Evolutionary conservation across 768 basidiomycete genomes (phyloP), one percentile per base, ranked within the genome.

Genomic region (Hypholoma fasciculare): DNA sequence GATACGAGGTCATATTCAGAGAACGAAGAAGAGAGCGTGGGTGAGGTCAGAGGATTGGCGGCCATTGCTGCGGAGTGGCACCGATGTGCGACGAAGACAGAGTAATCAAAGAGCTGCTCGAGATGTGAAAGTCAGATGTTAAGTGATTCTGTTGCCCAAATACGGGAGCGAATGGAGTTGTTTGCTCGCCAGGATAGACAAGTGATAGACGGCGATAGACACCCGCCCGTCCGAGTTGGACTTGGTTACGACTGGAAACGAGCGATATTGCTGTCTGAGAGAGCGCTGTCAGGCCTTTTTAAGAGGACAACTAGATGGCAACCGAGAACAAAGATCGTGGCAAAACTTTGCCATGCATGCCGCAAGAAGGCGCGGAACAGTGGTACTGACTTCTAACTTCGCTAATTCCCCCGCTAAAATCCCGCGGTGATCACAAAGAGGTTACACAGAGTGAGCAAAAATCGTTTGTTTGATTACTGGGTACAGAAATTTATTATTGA

Each of bases 1-100:
- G 72, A 73, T 56, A 73, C 59, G 59, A 71, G 63, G 56, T 71
- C 69, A 57, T 70, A 74, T 14, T 72, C 72, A 23, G 68, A 70
- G 8, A 63, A 55, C 12, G 72, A 70, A 38, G 67, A 64, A 27
- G 72, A 73, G 48, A 65, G 60, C 12, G 64, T 26, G 1, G 66
- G 66, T 26, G 67, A 67, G 34, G 54, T 57, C 36, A 57, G 64
- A 62, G 27, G 59, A 49, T n/a, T 60, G 57, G 30, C 57, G 11
- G 48, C 50, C 37, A 37, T 43, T 37, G 57, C 44, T 17, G 57
- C 50, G 61, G 64, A 63, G 19, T 30, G 37, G 42, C 30, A 44
- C n/a, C 20, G 51, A 60, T 44, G 60, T 54, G 49, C 50, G 51
- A 52, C 49, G 51, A 43, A 53, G 54, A 17, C 4, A 26, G 34